phyloP scores from a whole-genome alignment of 805 yeast species.

The Hanseniaspora occidentalis region DNA sequence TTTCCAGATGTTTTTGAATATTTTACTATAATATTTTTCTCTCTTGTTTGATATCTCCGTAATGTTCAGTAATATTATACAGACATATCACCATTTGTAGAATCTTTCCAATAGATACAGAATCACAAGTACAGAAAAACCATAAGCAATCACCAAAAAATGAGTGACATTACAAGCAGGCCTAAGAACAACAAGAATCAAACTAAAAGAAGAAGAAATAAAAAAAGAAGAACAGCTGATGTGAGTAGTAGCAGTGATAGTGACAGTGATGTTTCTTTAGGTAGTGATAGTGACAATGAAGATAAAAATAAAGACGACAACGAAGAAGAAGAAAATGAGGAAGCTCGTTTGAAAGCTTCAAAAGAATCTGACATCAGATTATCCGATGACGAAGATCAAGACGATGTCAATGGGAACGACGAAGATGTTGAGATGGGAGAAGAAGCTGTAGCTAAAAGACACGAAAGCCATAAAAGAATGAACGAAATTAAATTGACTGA shows the following conservation, averaged over 20 bases:
- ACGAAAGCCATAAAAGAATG: slow-evolving; percentile 1
- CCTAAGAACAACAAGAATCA: slow-evolving; percentile 10
- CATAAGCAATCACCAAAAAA: neutral
- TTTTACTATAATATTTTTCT: neutral
- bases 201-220: slow-evolving; percentile 41
- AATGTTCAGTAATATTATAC: too few relatives aligned
- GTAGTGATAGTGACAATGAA: slow-evolving; percentile 8
- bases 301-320: slow-evolving; percentile 5
- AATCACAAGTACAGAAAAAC: neutral
- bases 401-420: slow-evolving; percentile 2
- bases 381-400: slow-evolving; percentile 23
- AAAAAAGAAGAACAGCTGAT: slow-evolving; percentile 77
- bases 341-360: slow-evolving; percentile 11
- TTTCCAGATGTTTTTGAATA: neutral
- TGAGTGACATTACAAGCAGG: neutral
- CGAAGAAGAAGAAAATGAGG: slow-evolving; percentile 3
- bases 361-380: slow-evolving; percentile 17
- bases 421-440: slow-evolving; percentile 2
- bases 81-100: too few relatives aligned
- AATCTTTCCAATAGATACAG: too few relatives aligned
- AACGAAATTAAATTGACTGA: slow-evolving; percentile 1
- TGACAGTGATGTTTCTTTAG: slow-evolving; percentile 12
- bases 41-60: too few relatives aligned
- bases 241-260: slow-evolving; percentile 44
- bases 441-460: slow-evolving; percentile 1